These are phyloP conservation scores for Kockiozyma suomiensis DNA, from an alignment of 805 yeast genomes.

Conservation along the genomic window DNA sequence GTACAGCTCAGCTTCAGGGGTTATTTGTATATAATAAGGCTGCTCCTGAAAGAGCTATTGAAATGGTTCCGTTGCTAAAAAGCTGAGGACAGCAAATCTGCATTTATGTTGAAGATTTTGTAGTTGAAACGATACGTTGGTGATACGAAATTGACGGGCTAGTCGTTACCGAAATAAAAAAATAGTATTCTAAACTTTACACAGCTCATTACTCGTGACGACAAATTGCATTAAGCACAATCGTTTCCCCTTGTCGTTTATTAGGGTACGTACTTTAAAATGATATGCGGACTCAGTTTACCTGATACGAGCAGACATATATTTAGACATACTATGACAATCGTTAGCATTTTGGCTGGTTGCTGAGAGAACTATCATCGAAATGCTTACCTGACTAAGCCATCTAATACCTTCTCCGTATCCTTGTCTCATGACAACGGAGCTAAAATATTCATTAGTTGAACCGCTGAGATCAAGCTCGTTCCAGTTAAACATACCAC, in stretches of 20 bases:
- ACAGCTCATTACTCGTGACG: not conserved
- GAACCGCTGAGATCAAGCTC: not conserved
- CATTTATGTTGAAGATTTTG: not conserved
- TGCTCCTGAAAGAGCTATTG: constrained; percentile 73
- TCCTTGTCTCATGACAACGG: constrained; percentile 98
- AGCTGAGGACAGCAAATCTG: not conserved
- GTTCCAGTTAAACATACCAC: constrained; percentile 52
- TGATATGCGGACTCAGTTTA: not conserved
- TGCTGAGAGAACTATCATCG: not conserved
- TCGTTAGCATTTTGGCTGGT: not conserved
- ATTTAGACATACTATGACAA: constrained; percentile 22
- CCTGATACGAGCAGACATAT: not conserved
- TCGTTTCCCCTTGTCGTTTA: not conserved
- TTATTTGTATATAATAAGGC: constrained; percentile 89
- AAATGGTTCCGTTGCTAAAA: constrained; percentile 50
- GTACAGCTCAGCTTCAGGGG: constrained; percentile 96
- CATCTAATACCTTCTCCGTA: constrained; percentile 98
- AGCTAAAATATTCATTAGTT: constrained; percentile 40
- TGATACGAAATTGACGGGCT: not conserved
- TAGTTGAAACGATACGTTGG: not conserved
- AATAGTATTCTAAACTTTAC: not conserved
- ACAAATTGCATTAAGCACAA: not conserved
- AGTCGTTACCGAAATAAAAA: not conserved
- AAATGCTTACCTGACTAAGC: constrained; percentile 68
- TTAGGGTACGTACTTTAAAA: not conserved